Percentiles rank a stretch among this genome's conserved stretches.
These are phyloP conservation scores for Xylariaceae sp. DNA, from an alignment of 2,329 filamentous ascomycete species.

Conservation along the genomic window DNA sequence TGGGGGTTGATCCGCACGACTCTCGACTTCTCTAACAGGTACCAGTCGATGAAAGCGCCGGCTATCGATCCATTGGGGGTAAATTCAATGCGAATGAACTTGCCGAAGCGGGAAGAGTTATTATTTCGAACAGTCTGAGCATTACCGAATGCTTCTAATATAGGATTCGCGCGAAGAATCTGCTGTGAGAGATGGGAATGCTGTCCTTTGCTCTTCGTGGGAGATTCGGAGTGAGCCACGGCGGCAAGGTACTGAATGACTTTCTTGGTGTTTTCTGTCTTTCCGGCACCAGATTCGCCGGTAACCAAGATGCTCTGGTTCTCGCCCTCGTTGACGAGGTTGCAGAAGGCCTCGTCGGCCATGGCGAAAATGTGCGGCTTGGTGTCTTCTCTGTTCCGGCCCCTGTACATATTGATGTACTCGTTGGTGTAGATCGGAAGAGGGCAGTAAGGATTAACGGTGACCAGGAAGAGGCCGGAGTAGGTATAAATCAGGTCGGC, in stretches of 20 bases:
- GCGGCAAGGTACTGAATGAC: constrained; percentile 98
- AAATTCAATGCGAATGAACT: constrained; percentile 98
- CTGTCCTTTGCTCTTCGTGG: constrained; percentile 54
- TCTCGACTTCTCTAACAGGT: constrained; percentile 94
- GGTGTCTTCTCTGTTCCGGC: constrained; percentile 83
- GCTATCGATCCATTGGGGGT: constrained; percentile 81
- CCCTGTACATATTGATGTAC: constrained; percentile 97
- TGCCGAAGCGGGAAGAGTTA: constrained; percentile 96
- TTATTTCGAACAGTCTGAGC: constrained; percentile 97
- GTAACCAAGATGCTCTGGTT: constrained; percentile 98
- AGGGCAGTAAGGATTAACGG: constrained; percentile 93
- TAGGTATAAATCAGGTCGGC: constrained; percentile 97
- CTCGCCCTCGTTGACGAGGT: constrained; percentile 86
- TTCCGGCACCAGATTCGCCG: constrained; percentile 94
- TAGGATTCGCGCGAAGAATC: constrained; percentile 92
- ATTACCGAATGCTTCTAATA: constrained; percentile 96
- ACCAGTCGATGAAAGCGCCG: constrained; percentile 98
- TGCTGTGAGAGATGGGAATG: constrained; percentile 91
- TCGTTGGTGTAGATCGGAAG: constrained; percentile 94
- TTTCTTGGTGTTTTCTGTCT: constrained; percentile 99
- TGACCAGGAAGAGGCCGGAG: constrained; percentile 92
- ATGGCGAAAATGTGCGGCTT: constrained; percentile 97
- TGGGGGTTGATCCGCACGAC: constrained; percentile 83
- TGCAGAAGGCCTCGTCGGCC: constrained; percentile 93
- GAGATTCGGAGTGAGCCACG: constrained; percentile 78